Base-by-base conservation (phyloP, 257 asterid genomes). In the Penstemon davidsonii region DNA sequence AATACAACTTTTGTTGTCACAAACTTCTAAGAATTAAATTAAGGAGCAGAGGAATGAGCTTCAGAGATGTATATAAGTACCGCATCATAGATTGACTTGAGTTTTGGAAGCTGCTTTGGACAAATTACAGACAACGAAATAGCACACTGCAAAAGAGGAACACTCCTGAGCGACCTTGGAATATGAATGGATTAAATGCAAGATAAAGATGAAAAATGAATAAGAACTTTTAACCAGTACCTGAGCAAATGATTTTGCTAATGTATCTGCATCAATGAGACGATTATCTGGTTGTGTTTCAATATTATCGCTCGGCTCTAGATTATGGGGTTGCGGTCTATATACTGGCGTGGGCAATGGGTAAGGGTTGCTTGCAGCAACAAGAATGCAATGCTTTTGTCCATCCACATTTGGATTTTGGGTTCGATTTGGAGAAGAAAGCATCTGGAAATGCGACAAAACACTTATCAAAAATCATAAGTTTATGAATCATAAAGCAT, bases 361-460 rank as follows among this genome's bases (percentile, higher is more conserved):
- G 78, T 82, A 82, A 79, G 96, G 98, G 55, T 89, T 91, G 82
- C 99, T 88, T 44, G 96, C 96, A 76, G 96, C 96, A 67, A 94
- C 73, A 73, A 91, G 93, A 79, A 94, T 86, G 73, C 96, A 94
- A 72, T 94, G 97, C 68, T 84, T 86, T 62, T 83, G 93, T 58
- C 87, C 82, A 61, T 89, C 96, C 73, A 70, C 66, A 75, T 82
- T 83, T 78, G 80, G 95, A 64, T 71, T 78, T 81, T 85, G 96
- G 78, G 67, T 86, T 68, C 86, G 95, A 71, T 70, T 82, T 55
- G 79, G 70, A 18, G 79, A 60, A 70, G 88, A 77, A 63, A 91
- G 80, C 99, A 91, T 87, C 99, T 91, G 73, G 44, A 63, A 46
- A n/a, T 49, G 66, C 65, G 62, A 66, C 62, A 72, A 45, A 56